A percentile compares a stretch with the other conserved stretches of the same genome.
phyloP scores from a whole-genome alignment of 2,329 filamentous ascomycete species.

The Fusarium pininemorale region DNA sequence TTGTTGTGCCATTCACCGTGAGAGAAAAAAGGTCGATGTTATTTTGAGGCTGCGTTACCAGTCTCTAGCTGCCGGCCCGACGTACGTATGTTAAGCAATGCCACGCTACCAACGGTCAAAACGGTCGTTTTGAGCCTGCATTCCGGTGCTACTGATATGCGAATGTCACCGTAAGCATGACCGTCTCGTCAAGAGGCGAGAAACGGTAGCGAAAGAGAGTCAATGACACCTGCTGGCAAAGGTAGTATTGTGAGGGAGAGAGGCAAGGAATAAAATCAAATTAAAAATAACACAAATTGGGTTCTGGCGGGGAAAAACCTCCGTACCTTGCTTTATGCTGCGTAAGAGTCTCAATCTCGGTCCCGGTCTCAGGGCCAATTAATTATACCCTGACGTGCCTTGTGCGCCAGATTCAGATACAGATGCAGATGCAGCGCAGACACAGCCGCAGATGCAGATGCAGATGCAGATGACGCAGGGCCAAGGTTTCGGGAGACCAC shows the following conservation, averaged over 20 bases:
- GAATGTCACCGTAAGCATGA: not conserved
- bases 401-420: not conserved
- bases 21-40: not conserved
- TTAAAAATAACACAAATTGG: not conserved
- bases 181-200: not conserved
- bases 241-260: not conserved
- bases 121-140: not conserved
- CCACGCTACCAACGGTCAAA: conserved; percentile 19
- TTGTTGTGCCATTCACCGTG: not conserved
- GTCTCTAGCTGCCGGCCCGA: conserved; percentile 8
- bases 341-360: not conserved
- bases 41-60: not conserved
- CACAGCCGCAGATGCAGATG: not conserved
- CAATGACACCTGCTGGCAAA: no score
- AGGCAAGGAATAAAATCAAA: not conserved
- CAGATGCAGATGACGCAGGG: conserved; percentile 5
- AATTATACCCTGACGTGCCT: not conserved
- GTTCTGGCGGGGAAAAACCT: not conserved
- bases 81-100: not conserved
- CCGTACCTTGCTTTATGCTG: not conserved
- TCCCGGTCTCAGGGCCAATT: not conserved
- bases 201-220: not conserved
- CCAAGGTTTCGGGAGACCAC: not conserved
- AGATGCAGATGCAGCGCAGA: not conserved
- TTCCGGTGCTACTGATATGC: conserved; percentile 10